Base-by-base conservation (phyloP, 352 stramenopile species). In the Albugo laibachii region DNA sequence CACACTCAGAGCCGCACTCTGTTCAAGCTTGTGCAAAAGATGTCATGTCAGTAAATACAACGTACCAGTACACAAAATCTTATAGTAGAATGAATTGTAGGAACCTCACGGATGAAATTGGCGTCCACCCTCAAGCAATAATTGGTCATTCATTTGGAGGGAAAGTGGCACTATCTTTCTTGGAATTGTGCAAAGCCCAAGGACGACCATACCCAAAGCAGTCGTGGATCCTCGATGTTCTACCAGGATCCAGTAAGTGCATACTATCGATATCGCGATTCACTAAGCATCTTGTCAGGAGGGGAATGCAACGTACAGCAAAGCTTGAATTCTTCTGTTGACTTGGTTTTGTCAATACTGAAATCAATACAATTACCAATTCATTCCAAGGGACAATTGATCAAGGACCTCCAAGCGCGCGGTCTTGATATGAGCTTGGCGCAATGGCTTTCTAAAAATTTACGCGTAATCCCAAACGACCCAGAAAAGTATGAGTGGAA, bases 371-470 rank as follows among this genome's bases (percentile, higher is more conserved):
- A 69, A n/a, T 34, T 85, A 18, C 75, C 75, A 15, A 84, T 85
- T 45, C 52, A 50, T 13, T 84, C 75, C 31, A 88, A 85, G 56
- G 49, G 55, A 19, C 58, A 85, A 42, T 57, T 88, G 10, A 56
- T 85, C 15, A 61, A 64, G 34, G 65, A 83, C 27, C 49, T 88
- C 8, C 68, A 77, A 27, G 50, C 46, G 27, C 62, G 80, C n/a
- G 73, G 73, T 16, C 61, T 85, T 39, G 61, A 58, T 2, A 56
- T 79, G 0, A 69, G 73, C 38, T 69, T 84, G 49, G 73, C 73
- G 2, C 68, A 88, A 50, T 88, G 75, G 75, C 70, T 88, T 31
- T 85, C 75, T 11, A 88, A 72, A 8, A 88, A 88, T 40, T 52
- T 88, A 21, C 71, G 69, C 24, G 45, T 77, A 6, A 65, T 52